A percentile compares a stretch with the other conserved stretches of the same genome.
These are phyloP conservation scores for Komagataella populi DNA, from an alignment of 805 yeast species.

Conservation along the genomic window DNA sequence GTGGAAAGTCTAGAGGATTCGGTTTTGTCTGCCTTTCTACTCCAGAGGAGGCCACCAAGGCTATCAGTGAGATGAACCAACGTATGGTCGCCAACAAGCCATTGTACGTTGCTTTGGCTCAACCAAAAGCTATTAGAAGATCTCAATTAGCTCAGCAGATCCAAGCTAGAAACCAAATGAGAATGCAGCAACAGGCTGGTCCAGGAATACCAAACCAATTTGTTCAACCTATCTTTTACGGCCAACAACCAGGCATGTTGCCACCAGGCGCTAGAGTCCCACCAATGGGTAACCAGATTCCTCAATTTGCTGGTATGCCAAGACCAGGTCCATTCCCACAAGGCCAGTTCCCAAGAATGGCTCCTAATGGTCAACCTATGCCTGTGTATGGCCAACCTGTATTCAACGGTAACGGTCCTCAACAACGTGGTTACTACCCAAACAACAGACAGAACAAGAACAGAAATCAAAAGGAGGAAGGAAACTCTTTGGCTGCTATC, in stretches of 20 bases:
- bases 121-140: constrained; percentile 96
- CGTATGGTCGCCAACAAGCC: constrained; percentile 93
- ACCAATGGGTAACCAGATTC: constrained; percentile 61
- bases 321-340: constrained; percentile 47
- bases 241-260: constrained; percentile 65
- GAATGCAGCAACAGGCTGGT: constrained; percentile 94
- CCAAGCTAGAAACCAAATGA: constrained; percentile 95
- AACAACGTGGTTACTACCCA: constrained; percentile 9
- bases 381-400: constrained; percentile 82
- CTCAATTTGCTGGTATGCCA: constrained; percentile 60
- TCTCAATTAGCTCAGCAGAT: constrained; percentile 95
- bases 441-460: not conserved
- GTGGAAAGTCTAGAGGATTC: constrained; percentile 93
- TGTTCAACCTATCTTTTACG: constrained; percentile 77
- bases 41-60: constrained; percentile 98
- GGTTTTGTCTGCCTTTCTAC: constrained; percentile 97
- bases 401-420: constrained; percentile 26
- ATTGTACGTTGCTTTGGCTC: constrained; percentile 95
- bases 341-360: constrained; percentile 60
- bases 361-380: constrained; percentile 74
- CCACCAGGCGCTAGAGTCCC: constrained; percentile 73
- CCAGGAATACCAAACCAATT: constrained; percentile 80
- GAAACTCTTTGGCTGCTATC: constrained; percentile 39
- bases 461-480: constrained; percentile 5
- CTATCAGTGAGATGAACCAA: constrained; percentile 97